phyloP scores from a whole-genome alignment of 2,329 filamentous ascomycete species.

The Mollisiaceae sp. region DNA sequence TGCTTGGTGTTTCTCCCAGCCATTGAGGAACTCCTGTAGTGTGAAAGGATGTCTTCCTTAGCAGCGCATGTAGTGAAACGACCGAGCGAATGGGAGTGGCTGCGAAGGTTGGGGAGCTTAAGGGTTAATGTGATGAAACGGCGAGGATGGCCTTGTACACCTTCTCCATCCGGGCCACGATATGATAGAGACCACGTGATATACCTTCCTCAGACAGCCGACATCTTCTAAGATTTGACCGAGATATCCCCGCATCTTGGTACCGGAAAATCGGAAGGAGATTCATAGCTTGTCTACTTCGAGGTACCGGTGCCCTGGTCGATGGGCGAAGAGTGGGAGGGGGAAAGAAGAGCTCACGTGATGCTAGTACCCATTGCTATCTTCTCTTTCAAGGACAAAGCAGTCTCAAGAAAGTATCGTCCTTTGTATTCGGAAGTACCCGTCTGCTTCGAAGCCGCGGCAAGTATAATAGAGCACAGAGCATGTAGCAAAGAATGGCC shows the following conservation, averaged over 20 bases:
- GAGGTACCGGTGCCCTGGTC: slow-evolving; percentile 7
- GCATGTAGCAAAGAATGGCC: no score
- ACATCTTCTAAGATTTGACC: background rate
- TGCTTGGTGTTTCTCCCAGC: background rate
- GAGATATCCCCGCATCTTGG: background rate
- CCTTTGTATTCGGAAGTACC: no score
- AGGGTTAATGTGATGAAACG: slow-evolving; percentile 6
- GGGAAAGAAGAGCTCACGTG: background rate
- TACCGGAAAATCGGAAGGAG: background rate
- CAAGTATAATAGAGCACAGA: no score
- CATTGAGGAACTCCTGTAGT: background rate
- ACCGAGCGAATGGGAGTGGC: background rate
- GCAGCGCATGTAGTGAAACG: background rate
- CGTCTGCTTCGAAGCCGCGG: no score
- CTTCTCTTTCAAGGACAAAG: background rate
- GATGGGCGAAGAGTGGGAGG: background rate
- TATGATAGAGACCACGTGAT: background rate
- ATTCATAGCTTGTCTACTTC: background rate
- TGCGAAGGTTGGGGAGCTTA: background rate
- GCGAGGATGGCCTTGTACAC: background rate
- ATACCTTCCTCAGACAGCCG: background rate
- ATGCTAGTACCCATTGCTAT: background rate
- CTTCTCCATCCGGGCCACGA: background rate
- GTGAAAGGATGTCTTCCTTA: background rate
- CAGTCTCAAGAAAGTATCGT: no score